Evolutionary conservation across 768 basidiomycete genomes (phyloP).

Genomic region (Rickenella mellea): DNA sequence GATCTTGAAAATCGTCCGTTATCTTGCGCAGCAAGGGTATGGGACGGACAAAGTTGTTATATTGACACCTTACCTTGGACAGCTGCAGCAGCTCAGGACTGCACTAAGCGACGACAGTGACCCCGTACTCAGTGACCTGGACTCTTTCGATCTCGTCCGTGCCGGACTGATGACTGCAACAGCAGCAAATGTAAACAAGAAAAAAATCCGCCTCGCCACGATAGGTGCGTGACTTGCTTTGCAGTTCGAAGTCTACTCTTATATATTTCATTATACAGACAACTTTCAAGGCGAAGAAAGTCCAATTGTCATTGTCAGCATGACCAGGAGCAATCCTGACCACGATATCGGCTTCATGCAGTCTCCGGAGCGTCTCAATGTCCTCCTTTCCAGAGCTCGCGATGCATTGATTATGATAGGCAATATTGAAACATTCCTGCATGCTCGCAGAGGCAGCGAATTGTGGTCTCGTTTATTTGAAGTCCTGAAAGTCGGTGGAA

Average conservation of each 20-base stretch:
- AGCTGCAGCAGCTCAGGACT: conserved; percentile 41
- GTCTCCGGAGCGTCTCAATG: conserved; percentile 60
- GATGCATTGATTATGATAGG: conserved; percentile 59
- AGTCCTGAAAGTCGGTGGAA: conserved; percentile 28
- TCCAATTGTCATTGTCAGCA: conserved; percentile 51
- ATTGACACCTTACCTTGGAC: conserved; percentile 63
- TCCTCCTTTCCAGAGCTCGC: conserved; percentile 60
- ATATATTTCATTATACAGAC: conserved; percentile 41
- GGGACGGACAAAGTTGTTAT: conserved; percentile 49
- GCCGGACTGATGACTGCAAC: conserved; percentile 41
- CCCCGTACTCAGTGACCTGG: conserved; percentile 54
- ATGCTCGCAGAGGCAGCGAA: conserved; percentile 38
- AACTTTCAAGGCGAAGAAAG: conserved; percentile 75
- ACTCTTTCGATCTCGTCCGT: conserved; percentile 45
- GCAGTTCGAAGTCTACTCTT: too few relatives aligned
- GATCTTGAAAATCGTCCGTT: conserved; percentile 56
- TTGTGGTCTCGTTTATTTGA: conserved; percentile 44
- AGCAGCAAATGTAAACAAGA: conserved; percentile 31
- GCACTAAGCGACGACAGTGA: conserved; percentile 39
- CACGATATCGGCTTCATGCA: conserved; percentile 66
- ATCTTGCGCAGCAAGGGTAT: conserved; percentile 62
- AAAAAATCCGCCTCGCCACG: conserved; percentile 46
- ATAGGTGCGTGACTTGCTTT: conserved; percentile 36
- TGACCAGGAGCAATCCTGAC: conserved; percentile 49
- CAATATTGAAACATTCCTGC: conserved; percentile 47